These are phyloP conservation scores for Tulasnella sp. DNA, from an alignment of 768 basidiomycete species.

Conservation along the genomic window DNA sequence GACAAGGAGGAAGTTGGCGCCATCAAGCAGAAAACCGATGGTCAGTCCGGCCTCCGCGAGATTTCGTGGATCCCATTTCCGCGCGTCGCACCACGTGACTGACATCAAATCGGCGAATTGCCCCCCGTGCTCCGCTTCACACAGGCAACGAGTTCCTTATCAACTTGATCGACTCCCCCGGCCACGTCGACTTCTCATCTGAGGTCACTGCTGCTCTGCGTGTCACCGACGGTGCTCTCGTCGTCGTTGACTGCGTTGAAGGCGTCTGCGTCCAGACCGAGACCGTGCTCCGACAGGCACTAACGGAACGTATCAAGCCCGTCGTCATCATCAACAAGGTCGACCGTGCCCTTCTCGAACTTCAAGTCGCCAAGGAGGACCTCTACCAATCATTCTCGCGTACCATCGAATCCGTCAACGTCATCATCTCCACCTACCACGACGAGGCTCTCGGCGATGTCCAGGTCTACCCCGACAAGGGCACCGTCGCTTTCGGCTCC, in stretches of 20 bases:
- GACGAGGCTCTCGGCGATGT: constrained; percentile 91
- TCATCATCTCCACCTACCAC: constrained; percentile 96
- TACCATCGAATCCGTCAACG: constrained; percentile 96
- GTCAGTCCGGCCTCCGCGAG: constrained; percentile 32
- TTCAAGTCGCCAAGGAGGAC: constrained; percentile 93
- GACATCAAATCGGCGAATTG: background rate
- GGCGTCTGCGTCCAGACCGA: constrained; percentile 99
- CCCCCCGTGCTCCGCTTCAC: background rate
- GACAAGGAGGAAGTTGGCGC: constrained; percentile 72
- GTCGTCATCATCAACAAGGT: constrained; percentile 99
- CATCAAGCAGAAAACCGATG: constrained; percentile 91
- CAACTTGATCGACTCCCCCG: constrained; percentile 99
- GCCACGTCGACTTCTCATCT: constrained; percentile 99
- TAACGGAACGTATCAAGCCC: constrained; percentile 98
- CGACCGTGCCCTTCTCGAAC: constrained; percentile 96
- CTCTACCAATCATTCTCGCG: constrained; percentile 97
- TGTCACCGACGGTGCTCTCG: constrained; percentile 98
- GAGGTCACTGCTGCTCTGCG: constrained; percentile 99
- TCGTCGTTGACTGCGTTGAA: constrained; percentile 98
- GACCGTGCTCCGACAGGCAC: constrained; percentile 94
- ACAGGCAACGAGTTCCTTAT: constrained; percentile 94
- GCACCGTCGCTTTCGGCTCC: constrained; percentile 97
- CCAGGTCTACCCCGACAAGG: constrained; percentile 97
- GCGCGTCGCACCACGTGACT: constrained; percentile 12
- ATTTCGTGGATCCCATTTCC: constrained; percentile 1